Evolutionary conservation across 2,329 filamentous ascomycete genomes (phyloP), one percentile per base, ranked within the genome.

Genomic region (Hypomyces perniciosus): DNA sequence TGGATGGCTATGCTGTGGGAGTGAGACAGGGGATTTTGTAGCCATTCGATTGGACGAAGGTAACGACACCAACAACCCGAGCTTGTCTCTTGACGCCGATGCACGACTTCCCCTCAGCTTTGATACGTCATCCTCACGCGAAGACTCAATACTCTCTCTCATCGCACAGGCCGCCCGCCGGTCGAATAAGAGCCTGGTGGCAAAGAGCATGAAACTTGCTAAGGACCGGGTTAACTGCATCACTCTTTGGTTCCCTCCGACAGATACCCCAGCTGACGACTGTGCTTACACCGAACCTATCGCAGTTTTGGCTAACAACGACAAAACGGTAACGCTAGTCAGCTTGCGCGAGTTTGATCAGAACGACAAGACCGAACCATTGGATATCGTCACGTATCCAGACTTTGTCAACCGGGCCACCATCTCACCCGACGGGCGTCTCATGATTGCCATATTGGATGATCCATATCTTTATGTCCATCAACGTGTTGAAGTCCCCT

Each of bases 381-480:
- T 95, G 26, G 83, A 88, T 49, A 78, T 84, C 40, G 72, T 96
- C 48, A 77, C 80, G 4, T 85, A 95, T 57, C 85, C 88, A 5
- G 87, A 92, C 63, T 87, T 84, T 57, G 92, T 97, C 72, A 99
- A 99, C 62, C 90, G 95, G 62, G 89, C 91, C 33, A 82, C 91
- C n/a, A 85, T 99, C 47, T 96, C 92, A 6, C 93, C 92, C 0
- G 87, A 96, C 64, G 92, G 91, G 1, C 80, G 78, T 20, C 71
- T 92, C 8, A 75, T 97, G 20, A 79, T 91, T 5, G 88, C 90
- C 2, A 88, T 97, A 40, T 88, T 92, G 38, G 93, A 99, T 64
- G 86, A 91, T 60, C 86, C 90, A 1, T 88, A 83, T 56, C 81
- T 92, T 20, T 96, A 93, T 67, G 84, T 97, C 57, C 93, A 95